Evolutionary conservation across 2,329 filamentous ascomycete species (phyloP), one percentile per base, ranked within the genome.

Genomic region (Penicillium polonicum): DNA sequence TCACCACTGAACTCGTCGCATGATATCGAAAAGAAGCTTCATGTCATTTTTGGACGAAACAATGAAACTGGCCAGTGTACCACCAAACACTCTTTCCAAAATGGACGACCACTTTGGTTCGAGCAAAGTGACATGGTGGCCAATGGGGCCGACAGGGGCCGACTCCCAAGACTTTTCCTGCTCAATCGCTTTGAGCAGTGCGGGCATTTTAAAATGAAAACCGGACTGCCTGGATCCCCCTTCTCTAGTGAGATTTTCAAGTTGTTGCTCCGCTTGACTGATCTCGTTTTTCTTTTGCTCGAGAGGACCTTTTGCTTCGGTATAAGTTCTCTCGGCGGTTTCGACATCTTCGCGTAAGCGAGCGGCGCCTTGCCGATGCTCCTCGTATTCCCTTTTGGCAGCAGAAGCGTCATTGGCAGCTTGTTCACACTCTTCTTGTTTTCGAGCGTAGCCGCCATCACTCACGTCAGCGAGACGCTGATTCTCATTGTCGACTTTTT

Each of bases 101-200:
- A 96, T 86, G 0, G 85, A 83, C 1, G 88, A 89, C 94, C 94
- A 99, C 65, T 90, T 82, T 1, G 90, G 88, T 64, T 93, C 87
- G 36, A 86, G 78, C 25, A 99, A 78, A 63, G 86, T 87, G 51
- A 99, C 82, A 68, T 94, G 84, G 25, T 86, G 79, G 31, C 92
- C 94, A 15, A 97, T 79, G 0, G 94, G 94, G 0, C 94, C 94
- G 35, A 97, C 80, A 2, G 94, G 94, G 60, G 83, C 87, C 43
- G 83, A 78, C 25, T 80, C 78, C 69, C 95, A 97, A 0, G 86
- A 80, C 2, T 62, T 73, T 57, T 96, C 90, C n/a, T 79, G 77
- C 6, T 85, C 80, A 60, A 97, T 90, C n/a, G 82, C 82, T 52
- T 76, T 80, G 7, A 95, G 75, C 3, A 97, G 82, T 2, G 79